Evolutionary conservation across 768 basidiomycete genomes (phyloP).

Genomic region (Tricholoma terreum): DNA sequence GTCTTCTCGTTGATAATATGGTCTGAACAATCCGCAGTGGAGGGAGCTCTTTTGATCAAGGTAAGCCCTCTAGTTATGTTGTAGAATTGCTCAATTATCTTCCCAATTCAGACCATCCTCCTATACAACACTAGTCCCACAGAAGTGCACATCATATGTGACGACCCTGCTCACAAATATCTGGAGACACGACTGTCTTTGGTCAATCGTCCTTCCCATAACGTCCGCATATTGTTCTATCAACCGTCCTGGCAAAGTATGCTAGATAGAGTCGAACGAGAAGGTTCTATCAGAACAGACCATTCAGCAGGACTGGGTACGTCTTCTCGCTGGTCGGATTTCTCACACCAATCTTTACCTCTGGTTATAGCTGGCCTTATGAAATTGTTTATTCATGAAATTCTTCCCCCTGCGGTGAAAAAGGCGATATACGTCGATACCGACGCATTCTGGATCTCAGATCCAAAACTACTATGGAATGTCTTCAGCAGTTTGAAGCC

Average conservation of each 20-base stretch:
- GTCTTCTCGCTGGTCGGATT: constrained; percentile 17
- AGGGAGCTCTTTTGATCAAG: constrained; percentile 43
- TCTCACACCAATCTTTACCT: not conserved
- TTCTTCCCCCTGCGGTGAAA: constrained; percentile 39
- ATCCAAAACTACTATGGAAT: constrained; percentile 45
- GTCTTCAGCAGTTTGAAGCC: constrained; percentile 33
- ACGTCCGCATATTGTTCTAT: constrained; percentile 41
- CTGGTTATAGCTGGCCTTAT: constrained; percentile 41
- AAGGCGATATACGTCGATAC: constrained; percentile 52
- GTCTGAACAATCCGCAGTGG: constrained; percentile 38
- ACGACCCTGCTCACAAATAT: constrained; percentile 37
- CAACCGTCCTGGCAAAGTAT: constrained; percentile 38
- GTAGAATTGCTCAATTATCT: constrained; percentile 6
- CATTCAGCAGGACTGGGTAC: constrained; percentile 47
- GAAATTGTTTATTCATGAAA: constrained; percentile 53
- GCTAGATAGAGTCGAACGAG: constrained; percentile 41
- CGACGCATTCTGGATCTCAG: constrained; percentile 47
- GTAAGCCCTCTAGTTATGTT: constrained; percentile 18
- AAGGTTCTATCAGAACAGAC: constrained; percentile 42
- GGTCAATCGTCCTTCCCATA: constrained; percentile 34
- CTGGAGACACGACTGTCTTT: constrained; percentile 37
- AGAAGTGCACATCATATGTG: constrained; percentile 45
- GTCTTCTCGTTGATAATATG: constrained; percentile 44
- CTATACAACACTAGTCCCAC: constrained; percentile 37
- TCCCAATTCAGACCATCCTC: constrained; percentile 29